Evolutionary conservation across 169 alveolate genomes (phyloP), one percentile per base, ranked within the genome.

Genomic region (Eimeria acervulina): DNA sequence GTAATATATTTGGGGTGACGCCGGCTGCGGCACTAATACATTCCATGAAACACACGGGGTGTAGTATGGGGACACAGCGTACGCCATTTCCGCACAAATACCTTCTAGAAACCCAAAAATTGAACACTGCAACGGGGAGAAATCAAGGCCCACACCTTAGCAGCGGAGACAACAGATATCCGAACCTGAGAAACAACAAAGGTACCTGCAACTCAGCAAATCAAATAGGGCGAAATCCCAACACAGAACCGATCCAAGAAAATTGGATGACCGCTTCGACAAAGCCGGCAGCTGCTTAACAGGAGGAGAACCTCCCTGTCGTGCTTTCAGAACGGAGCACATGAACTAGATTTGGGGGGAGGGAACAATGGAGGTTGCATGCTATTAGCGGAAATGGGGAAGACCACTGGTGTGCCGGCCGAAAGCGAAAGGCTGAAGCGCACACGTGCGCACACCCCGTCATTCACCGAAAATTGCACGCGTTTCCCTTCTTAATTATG

Each of bases 381-480:
- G 63, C 59, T 8, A 21, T 10, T 23, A 15, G 2, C 26, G 38
- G 44, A 23, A 42, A 40, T 19, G 63, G 19, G 59, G 21, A 44
- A 21, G 61, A 76, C 87, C 87, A 76, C 10, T 76, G 87, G 87
- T 76, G 87, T 21, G 87, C 87, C 87, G 23, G 28, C 87, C 23
- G 63, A 76, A 76, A 76, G 87, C 87, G 59, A 42, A 44, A 38
- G 87, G 40, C 87, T 21, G 87, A 76, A 21, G 87, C 87, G 59
- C 87, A 76, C 87, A 76, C 87, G 87, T 63, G 42, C 42, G 87
- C 87, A 76, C 36, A 44, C 40, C 36, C 33, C 40, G 31, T 44
- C 23, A 36, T 12, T 40, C 17, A 15, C 42, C 47, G 80, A 8
- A 31, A 68, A 68, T 68, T 1, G 42, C 2, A 33, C 80, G 31